Conservation (phyloP, 345 rosid species). For the Citrus reticulata region DNA sequence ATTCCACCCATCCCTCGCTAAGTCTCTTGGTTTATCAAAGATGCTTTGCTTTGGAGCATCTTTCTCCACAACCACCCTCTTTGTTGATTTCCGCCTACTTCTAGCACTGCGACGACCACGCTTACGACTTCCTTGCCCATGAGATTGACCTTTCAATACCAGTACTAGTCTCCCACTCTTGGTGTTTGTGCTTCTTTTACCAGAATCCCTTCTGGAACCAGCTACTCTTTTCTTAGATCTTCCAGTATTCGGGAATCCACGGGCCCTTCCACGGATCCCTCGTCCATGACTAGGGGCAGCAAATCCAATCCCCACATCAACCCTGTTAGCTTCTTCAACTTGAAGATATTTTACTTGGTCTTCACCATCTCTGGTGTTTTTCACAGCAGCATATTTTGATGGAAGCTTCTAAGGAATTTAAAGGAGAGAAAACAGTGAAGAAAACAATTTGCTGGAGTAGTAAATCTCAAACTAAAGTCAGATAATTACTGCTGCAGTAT, state of each 20-base stretch:
- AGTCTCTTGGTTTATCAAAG: constrained; percentile 14
- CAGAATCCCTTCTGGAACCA: constrained; percentile 36
- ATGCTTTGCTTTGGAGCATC: constrained; percentile 13
- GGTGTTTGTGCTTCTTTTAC: constrained; percentile 36
- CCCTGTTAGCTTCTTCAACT: constrained; percentile 60
- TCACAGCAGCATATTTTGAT: constrained; percentile 29
- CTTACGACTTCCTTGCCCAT: constrained; percentile 44
- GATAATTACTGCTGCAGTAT: not conserved
- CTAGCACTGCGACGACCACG: constrained; percentile 49
- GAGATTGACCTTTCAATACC: constrained; percentile 46
- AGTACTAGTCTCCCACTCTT: constrained; percentile 23
- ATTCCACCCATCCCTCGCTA: constrained; percentile 28
- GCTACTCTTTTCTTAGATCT: constrained; percentile 35
- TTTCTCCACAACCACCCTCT: constrained; percentile 29
- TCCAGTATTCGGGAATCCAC: constrained; percentile 39
- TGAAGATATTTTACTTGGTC: constrained; percentile 28
- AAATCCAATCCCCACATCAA: constrained; percentile 29
- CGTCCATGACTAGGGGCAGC: constrained; percentile 40
- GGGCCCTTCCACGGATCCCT: constrained; percentile 43
- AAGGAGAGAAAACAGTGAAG: not conserved
- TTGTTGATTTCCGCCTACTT: constrained; percentile 45
- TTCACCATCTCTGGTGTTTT: constrained; percentile 30
- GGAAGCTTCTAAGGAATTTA: constrained; percentile 33
- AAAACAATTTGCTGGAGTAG: not conserved
- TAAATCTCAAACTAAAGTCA: not conserved